Evolutionary conservation across 495 filamentous ascomycete genomes (phyloP).

Genomic region (Copromyces sp.): DNA sequence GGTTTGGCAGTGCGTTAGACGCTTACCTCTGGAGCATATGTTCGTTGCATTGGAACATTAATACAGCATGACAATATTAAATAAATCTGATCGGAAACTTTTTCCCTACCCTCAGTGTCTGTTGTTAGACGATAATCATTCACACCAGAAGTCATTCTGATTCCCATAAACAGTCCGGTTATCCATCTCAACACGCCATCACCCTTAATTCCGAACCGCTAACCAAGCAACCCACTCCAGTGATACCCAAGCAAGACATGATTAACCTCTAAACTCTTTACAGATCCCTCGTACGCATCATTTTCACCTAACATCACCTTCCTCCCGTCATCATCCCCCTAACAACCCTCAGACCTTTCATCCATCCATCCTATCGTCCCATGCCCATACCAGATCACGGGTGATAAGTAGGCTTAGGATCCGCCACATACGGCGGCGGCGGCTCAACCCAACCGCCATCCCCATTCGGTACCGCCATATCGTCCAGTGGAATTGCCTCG

Average conservation of each 20-base stretch:
- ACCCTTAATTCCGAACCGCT: not conserved
- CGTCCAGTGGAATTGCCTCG: not conserved
- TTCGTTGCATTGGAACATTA: not conserved
- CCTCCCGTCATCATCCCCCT: not conserved
- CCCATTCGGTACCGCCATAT: not conserved
- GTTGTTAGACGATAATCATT: not conserved
- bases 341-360: not conserved
- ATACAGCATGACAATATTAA: not conserved
- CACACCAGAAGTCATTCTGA: not conserved
- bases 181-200: not conserved
- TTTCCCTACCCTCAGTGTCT: not conserved
- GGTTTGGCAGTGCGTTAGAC: not conserved
- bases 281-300: not conserved
- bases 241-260: not conserved
- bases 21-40: not conserved
- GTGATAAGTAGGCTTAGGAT: not conserved
- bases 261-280: not conserved
- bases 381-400: not conserved
- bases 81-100: not conserved
- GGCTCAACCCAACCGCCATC: not conserved
- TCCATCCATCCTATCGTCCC: not conserved
- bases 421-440: not conserved
- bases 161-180: not conserved
- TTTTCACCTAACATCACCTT: not conserved
- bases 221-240: not conserved